Conservation (phyloP, 257 asterid species). For the Penstemon newberryi region DNA sequence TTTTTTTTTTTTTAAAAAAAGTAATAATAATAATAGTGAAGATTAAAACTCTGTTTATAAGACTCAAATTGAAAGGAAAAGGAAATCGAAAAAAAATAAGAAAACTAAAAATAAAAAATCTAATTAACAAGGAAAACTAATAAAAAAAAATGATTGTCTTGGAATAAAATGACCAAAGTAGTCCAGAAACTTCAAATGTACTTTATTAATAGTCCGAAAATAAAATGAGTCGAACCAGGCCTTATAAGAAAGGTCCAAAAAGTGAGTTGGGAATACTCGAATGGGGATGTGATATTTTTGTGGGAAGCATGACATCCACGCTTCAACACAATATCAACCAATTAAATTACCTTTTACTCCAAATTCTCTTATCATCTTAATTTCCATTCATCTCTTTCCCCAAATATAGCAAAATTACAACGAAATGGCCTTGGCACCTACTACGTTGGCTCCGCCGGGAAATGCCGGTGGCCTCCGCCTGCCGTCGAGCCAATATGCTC, state of each 20-base stretch:
- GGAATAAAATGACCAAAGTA: too few species aligned
- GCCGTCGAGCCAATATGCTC: slow-evolving; percentile 44
- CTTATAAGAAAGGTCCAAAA: slow-evolving; percentile 23
- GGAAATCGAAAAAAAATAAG: too few species aligned
- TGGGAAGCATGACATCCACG: slow-evolving; percentile 74
- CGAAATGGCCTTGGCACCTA: slow-evolving; percentile 62
- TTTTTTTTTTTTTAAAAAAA: too few species aligned
- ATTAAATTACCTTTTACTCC: slow-evolving; percentile 29
- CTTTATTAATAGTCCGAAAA: too few species aligned
- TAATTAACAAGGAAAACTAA: too few species aligned
- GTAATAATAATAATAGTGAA: too few species aligned
- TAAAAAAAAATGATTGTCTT: too few species aligned
- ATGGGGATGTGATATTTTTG: slow-evolving; percentile 24
- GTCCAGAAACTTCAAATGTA: too few species aligned
- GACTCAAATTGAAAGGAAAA: too few species aligned
- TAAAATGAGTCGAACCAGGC: too few species aligned
- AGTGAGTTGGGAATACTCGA: slow-evolving; percentile 18
- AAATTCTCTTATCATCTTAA: slow-evolving; percentile 36
- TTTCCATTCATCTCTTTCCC: not conserved
- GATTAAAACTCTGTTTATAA: too few species aligned
- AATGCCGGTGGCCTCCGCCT: slow-evolving; percentile 51
- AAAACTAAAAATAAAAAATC: too few species aligned
- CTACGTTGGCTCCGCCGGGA: slow-evolving; percentile 39
- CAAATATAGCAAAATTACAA: not conserved
- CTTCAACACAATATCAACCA: slow-evolving; percentile 30